These are phyloP conservation scores for Agrostemma githago DNA, from an alignment of 148 eudicot genomes.

Conservation along the genomic window DNA sequence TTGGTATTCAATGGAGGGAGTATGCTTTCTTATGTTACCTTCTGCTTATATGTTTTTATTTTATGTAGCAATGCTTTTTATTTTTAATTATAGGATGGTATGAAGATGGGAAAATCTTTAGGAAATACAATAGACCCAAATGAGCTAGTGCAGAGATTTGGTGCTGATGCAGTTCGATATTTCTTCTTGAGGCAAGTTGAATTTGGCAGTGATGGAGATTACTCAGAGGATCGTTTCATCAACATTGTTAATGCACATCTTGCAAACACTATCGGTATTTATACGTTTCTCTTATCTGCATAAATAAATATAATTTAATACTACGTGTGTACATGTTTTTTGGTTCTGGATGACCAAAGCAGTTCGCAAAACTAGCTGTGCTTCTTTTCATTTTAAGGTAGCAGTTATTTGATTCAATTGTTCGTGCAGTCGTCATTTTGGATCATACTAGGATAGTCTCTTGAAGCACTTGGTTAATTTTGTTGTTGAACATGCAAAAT, in stretches of 20 bases:
- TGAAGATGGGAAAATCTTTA: constrained; percentile 98
- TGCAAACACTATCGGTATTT: constrained; percentile 91
- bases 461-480: not conserved
- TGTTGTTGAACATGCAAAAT: not conserved
- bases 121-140: constrained; percentile 96
- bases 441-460: not conserved
- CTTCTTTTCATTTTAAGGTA: not conserved
- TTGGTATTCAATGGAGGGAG: not conserved
- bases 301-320: no score
- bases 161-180: constrained; percentile 93
- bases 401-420: not conserved
- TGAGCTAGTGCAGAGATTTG: constrained; percentile 83
- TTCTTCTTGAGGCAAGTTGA: constrained; percentile 98
- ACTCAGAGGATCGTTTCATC: constrained; percentile 95
- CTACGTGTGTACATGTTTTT: not conserved
- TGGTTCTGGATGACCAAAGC: not conserved
- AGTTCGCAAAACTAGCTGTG: not conserved
- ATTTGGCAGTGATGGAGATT: constrained; percentile 94
- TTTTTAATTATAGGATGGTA: constrained; percentile 84
- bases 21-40: constrained; percentile 28
- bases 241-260: constrained; percentile 90
- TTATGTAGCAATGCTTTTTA: constrained; percentile 66
- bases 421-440: not conserved
- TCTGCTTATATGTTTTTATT: constrained; percentile 43
- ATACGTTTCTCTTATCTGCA: not conserved